phyloP scores from a whole-genome alignment of 2,329 filamentous ascomycete species.

The Westerdykella ornata region DNA sequence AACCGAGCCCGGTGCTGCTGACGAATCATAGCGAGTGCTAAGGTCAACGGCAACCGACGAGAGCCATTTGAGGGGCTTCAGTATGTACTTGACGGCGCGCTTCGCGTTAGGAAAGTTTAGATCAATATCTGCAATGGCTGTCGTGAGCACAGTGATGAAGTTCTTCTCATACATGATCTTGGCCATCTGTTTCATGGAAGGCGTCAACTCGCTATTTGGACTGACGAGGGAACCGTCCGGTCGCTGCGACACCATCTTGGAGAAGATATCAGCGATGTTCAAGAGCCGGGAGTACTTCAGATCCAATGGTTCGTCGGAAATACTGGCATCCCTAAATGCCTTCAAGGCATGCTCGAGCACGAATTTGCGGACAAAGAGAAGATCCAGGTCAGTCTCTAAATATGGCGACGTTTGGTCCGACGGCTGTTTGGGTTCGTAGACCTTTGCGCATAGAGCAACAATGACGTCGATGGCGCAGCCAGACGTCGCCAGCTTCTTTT shows the following conservation, averaged over 20 bases:
- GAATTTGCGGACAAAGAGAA: slow-evolving; percentile 89
- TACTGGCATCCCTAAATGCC: slow-evolving; percentile 80
- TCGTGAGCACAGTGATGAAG: slow-evolving; percentile 79
- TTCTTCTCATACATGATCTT: slow-evolving; percentile 99
- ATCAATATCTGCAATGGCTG: slow-evolving; percentile 90
- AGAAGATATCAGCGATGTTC: slow-evolving; percentile 83
- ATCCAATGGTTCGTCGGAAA: slow-evolving; percentile 73
- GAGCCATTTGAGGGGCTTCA: slow-evolving; percentile 79
- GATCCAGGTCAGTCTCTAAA: slow-evolving; percentile 70
- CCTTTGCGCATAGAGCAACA: slow-evolving; percentile 81
- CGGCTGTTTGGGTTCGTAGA: slow-evolving; percentile 59
- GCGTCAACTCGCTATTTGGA: slow-evolving; percentile 32
- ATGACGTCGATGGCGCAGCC: slow-evolving; percentile 79
- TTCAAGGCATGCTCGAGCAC: slow-evolving; percentile 89
- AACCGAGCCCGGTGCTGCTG: slow-evolving; percentile 54
- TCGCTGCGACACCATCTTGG: slow-evolving; percentile 71
- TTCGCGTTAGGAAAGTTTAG: slow-evolving; percentile 91
- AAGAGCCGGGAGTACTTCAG: slow-evolving; percentile 82
- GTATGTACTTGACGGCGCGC: slow-evolving; percentile 90
- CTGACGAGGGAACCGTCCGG: slow-evolving; percentile 32
- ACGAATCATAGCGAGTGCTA: slow-evolving; percentile 73
- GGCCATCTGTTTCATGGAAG: slow-evolving; percentile 74
- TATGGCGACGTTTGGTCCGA: slow-evolving; percentile 25
- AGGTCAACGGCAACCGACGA: slow-evolving; percentile 81
- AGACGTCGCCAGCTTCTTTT: slow-evolving; percentile 81